Percentiles rank a stretch among this genome's conserved stretches.
phyloP scores from a whole-genome alignment of 2,329 filamentous ascomycete genomes.

The Colletotrichum tropicicola region DNA sequence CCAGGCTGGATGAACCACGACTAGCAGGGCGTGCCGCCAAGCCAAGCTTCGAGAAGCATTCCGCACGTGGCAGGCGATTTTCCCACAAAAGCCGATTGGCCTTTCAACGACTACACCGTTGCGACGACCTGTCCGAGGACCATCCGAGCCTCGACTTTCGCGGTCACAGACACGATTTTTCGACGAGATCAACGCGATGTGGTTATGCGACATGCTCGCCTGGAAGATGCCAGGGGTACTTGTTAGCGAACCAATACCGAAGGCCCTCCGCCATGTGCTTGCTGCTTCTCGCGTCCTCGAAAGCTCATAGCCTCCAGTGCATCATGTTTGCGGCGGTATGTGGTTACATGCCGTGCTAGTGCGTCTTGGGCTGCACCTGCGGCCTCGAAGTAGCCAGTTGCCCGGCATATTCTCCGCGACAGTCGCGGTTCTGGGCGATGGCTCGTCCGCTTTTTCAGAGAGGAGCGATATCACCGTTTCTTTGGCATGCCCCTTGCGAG shows the following conservation, averaged over 20 bases:
- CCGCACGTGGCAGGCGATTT: background rate
- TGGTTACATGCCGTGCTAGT: constrained; percentile 28
- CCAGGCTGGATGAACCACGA: background rate
- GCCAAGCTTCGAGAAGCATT: constrained; percentile 23
- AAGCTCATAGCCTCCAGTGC: background rate
- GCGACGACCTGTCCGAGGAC: background rate
- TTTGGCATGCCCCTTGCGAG: background rate
- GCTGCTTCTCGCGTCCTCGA: background rate
- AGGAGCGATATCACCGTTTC: background rate
- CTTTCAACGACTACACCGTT: background rate
- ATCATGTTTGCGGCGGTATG: constrained; percentile 4
- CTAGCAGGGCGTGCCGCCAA: background rate
- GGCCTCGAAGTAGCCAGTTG: constrained; percentile 22
- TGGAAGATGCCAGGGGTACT: background rate
- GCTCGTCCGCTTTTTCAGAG: background rate
- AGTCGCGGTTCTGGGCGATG: background rate
- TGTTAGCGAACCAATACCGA: background rate
- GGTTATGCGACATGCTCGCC: constrained; percentile 4
- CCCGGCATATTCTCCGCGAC: constrained; percentile 8
- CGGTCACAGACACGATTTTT: background rate
- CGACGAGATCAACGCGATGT: background rate
- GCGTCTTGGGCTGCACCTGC: constrained; percentile 11
- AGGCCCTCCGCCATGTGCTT: background rate
- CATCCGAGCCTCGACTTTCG: background rate
- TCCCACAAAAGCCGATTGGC: background rate